Evolutionary conservation across 352 stramenopile genomes (phyloP).

Genomic region (Discostella stelligera): DNA sequence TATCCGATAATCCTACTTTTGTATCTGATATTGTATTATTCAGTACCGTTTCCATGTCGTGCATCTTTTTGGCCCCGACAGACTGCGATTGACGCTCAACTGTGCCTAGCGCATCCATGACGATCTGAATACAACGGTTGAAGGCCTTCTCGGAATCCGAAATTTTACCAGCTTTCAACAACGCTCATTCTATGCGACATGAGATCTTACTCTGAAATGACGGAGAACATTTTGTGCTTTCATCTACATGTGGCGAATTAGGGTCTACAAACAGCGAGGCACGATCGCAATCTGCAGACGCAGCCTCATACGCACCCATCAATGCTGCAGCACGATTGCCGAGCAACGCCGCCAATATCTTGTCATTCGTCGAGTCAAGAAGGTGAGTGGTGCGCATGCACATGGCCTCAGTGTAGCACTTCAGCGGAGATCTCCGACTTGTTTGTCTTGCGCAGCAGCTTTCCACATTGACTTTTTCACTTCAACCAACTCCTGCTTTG

Average conservation of each 20-base stretch:
- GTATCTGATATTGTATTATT: conserved; percentile 57
- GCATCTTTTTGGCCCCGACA: conserved; percentile 19
- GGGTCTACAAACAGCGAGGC: conserved; percentile 42
- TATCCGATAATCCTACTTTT: conserved; percentile 53
- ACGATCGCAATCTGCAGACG: conserved; percentile 56
- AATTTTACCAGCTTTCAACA: conserved; percentile 60
- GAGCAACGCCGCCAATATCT: too few species aligned
- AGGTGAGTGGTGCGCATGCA: conserved; percentile 33
- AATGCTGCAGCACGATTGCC: conserved; percentile 75
- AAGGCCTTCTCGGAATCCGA: conserved; percentile 58
- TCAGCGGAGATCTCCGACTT: too few species aligned
- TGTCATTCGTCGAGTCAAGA: conserved; percentile 56
- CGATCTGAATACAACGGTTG: conserved; percentile 45
- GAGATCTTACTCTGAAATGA: conserved; percentile 61
- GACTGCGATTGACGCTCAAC: background rate
- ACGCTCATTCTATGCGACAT: conserved; percentile 54
- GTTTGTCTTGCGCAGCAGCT: conserved; percentile 25
- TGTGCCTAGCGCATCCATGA: conserved; percentile 29
- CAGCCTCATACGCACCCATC: conserved; percentile 57
- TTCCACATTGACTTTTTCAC: conserved; percentile 54
- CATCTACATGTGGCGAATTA: conserved; percentile 11
- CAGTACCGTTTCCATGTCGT: conserved; percentile 45
- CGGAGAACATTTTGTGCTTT: conserved; percentile 43
- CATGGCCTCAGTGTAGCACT: conserved; percentile 62
- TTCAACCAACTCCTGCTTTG: conserved; percentile 61